These are phyloP conservation scores for Euphorbia peplus DNA, from an alignment of 345 rosid species.

Conservation along the genomic window DNA sequence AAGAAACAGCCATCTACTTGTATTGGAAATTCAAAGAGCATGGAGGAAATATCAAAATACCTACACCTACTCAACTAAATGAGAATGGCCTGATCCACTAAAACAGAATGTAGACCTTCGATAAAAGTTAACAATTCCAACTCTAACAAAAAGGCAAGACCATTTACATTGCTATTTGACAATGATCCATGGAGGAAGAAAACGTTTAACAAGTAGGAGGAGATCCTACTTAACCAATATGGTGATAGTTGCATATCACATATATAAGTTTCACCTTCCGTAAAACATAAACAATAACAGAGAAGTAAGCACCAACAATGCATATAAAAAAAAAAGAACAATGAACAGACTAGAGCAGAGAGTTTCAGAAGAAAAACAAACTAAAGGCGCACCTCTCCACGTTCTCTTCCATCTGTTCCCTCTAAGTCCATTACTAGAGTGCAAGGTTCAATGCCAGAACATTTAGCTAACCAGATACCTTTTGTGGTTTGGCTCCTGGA, in stretches of 20 bases:
- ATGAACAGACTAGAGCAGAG: neutral
- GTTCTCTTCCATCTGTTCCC: slow-evolving; percentile 99
- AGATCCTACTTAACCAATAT: neutral
- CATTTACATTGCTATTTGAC: neutral
- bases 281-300: neutral
- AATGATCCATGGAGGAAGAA: neutral
- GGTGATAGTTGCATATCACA: neutral
- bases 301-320: neutral
- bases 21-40: neutral
- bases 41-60: neutral
- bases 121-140: neutral
- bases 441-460: slow-evolving; percentile 85
- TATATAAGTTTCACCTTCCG: neutral
- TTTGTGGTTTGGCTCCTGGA: slow-evolving; percentile 95
- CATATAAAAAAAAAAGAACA: neutral
- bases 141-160: neutral
- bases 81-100: neutral
- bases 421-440: slow-evolving; percentile 97
- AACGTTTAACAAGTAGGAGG: neutral
- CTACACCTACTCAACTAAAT: neutral
- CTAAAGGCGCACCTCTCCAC: slow-evolving; percentile 72
- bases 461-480: slow-evolving; percentile 95
- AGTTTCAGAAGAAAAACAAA: neutral
- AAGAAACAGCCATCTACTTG: no score
- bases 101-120: slow-evolving; percentile 1